Conservation (phyloP, 2,329 filamentous ascomycete genomes). For the Thielaviopsis ethacetica region DNA sequence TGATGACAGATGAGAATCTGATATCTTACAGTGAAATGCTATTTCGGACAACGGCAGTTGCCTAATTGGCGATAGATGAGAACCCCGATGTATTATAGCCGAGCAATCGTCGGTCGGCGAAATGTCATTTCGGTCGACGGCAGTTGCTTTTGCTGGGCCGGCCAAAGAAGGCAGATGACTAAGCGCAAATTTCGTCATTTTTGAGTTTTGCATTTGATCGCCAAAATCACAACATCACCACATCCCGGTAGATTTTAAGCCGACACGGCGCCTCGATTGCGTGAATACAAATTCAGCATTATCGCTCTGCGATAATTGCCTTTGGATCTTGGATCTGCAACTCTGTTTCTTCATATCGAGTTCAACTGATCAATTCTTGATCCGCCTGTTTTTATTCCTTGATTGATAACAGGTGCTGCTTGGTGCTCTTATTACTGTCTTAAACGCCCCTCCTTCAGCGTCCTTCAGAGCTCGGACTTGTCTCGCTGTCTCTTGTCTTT, state of each 20-base stretch:
- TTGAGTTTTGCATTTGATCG: not conserved
- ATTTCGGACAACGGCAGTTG: too few species aligned
- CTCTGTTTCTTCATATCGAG: not conserved
- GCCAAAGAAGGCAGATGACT: not conserved
- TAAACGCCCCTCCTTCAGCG: not conserved
- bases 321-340: too few species aligned
- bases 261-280: not conserved
- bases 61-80: too few species aligned
- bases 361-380: not conserved
- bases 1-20: not conserved
- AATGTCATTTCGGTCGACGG: too few species aligned
- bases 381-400: not conserved
- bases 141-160: too few species aligned
- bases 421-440: not conserved
- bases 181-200: not conserved
- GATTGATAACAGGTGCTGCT: not conserved
- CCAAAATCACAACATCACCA: not conserved
- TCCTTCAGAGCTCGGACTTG: slow-evolving; percentile 6
- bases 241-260: too few species aligned
- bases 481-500: slow-evolving; percentile 5
- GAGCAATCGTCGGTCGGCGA: too few species aligned
- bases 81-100: too few species aligned
- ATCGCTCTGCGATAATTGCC: not conserved
- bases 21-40: not conserved
- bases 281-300: not conserved